phyloP scores from a whole-genome alignment of 345 rosid species.

The Lagerstroemia speciosa region DNA sequence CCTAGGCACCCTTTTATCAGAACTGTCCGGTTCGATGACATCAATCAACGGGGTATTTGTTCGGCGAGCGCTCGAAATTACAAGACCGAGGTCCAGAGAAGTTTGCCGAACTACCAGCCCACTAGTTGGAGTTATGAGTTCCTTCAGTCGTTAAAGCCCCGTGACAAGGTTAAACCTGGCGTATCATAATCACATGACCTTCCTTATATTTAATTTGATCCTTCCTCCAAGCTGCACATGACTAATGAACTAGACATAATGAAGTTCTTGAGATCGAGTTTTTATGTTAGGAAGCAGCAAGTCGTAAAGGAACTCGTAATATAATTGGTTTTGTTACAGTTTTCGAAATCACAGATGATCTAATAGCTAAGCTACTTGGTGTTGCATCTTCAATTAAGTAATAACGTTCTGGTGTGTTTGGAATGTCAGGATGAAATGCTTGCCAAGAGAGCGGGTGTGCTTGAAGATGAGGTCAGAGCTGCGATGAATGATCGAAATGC shows the following conservation, averaged over 20 bases:
- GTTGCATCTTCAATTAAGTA: neutral
- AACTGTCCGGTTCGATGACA: neutral
- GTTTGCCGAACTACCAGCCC: neutral
- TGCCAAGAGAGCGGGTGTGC: constrained; percentile 6
- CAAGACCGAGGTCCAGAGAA: neutral
- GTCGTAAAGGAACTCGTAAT: too few relatives aligned
- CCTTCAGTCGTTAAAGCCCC: neutral
- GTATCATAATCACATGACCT: neutral
- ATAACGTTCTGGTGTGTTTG: neutral
- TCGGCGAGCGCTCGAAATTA: neutral
- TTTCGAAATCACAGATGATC: too few relatives aligned
- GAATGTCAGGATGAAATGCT: neutral
- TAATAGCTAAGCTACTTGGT: too few relatives aligned
- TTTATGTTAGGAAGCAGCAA: too few relatives aligned
- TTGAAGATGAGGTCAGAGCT: constrained; percentile 24
- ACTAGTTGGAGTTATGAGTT: neutral
- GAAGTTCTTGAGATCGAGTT: too few relatives aligned
- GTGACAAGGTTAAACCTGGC: neutral
- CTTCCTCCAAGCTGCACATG: too few relatives aligned
- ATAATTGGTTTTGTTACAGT: too few relatives aligned
- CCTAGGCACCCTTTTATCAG: neutral
- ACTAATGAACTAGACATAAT: too few relatives aligned
- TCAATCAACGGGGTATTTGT: neutral
- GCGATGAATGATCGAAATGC: constrained; percentile 10
- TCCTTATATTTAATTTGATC: neutral